Base-by-base conservation (phyloP, 2,329 filamentous ascomycete species). In the Aspergillus sp. region DNA sequence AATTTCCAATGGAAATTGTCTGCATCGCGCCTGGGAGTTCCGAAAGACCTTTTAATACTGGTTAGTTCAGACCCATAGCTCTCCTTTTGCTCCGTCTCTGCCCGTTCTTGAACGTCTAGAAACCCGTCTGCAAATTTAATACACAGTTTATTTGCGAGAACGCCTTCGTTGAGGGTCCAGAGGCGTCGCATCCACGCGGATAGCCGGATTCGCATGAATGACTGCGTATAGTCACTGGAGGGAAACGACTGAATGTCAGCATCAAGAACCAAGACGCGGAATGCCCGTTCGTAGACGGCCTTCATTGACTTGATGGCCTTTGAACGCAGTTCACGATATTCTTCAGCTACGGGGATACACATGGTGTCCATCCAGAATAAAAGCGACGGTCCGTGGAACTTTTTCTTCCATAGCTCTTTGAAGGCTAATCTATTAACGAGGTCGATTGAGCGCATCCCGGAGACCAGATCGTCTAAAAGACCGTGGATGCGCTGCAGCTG, bases 151-250 rank as follows among this genome's bases (percentile, higher is more conserved):
- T 51, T 24, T 13, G 54, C 54, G 18, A 51, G 42, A 2, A 56
- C 54, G 3, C 54, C 54, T 34, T 56, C 54, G 20, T 56, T 50
- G 5, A 56, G 32, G 7, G 54, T 56, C 54, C 54, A 51, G 13
- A 56, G 54, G 5, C 54, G 54, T 13, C 54, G 39, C 54, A 56
- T 56, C 54, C 54, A 56, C 12, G 54, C 32, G 6, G 54, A 56
- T 9, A 56, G 48, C 3, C 41, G 32, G 24, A 56, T 47, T 2
- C 54, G 54, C 48, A 56, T 56, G 22, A 56, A 56, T 11, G 54
- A 22, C 24, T 56, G 47, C 1, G 54, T 56, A 34, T 51, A 52
- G 17, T 39, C 47, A 12, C 8, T 45, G 13, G 39, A 41, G 2
- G 48, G 18, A 30, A 42, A 56, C 3, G 32, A 26, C 22, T 56